Evolutionary conservation across 2,329 filamentous ascomycete species (phyloP), one percentile per base, ranked within the genome.

Genomic region (Achaetomium macrosporum): DNA sequence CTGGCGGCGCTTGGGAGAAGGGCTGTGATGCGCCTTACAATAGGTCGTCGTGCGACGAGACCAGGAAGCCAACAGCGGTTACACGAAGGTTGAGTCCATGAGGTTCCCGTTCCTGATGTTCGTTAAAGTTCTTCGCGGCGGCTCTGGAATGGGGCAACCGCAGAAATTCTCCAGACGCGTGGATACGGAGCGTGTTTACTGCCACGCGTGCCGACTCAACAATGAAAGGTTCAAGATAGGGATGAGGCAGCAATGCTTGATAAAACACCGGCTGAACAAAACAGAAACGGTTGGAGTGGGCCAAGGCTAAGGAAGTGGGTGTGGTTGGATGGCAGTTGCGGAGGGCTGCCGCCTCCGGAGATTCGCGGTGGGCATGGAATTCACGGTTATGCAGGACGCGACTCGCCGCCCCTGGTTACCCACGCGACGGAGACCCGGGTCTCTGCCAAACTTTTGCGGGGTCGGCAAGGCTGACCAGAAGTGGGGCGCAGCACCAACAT

Each of bases 21-120:
- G 29, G 19, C 4, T 37, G 16, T 15, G 39, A 39, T n/a, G 42
- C 9, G 4, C 16, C 37, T 2, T 42, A 41, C 16, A 40, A 25
- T 30, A 6, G 30, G 15, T 29, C 25, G 45, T 33, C 31, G 25
- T 3, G 17, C 43, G 5, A 29, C 36, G 25, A 29, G 39, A 40
- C 35, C 19, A 20, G 12, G 37, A 39, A 37, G 20, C 13, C 6
- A 45, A 42, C 42, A 41, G 41, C 7, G 31, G 47, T 40, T 44
- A 51, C n/a, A 43, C 36, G 33, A 31, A 50, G 16, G 40, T 11
- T 40, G 47, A 30, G 46, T 53, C 58, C 58, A 60, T 60, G 37
- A 41, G 37, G 43, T 50, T 11, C 31, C 19, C 30, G 35, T 48
- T 17, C 13, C 45, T 42, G 50, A 20, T 36, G 16, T 41, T 30